Evolutionary conservation across 805 yeast genomes (phyloP), one percentile per base, ranked within the genome.

Genomic region (Ogataea polymorpha): DNA sequence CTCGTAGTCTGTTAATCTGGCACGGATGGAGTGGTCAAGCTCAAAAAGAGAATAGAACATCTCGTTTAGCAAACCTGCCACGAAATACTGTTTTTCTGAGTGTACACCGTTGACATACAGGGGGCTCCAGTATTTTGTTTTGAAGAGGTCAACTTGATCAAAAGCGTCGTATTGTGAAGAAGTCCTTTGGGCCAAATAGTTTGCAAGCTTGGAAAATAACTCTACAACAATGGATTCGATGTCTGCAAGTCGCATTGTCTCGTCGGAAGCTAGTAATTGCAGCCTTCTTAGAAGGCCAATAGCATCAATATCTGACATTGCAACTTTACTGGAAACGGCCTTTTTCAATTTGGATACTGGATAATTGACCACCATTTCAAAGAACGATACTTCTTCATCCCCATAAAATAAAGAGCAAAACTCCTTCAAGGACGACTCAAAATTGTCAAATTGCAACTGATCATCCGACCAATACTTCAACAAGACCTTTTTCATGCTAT

Each of bases 221-320:
- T 58, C 63, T 23, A 72, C 54, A 2, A 74, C 38, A 3, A 61
- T 45, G 2, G 47, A 46, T 31, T 63, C 62, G 2, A 60, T 35
- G 2, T 56, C 46, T 3, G 41, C 32, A 2, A 62, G 44, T 1
- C 42, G 21, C 3, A 63, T 32, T 0, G 36, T n/a, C 1, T 49
- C 41, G 21, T 63, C 66, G 0, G 48, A 24, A 3, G 70, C 38
- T 4, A 72, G 39, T 1, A 60, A 48, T 10, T 54, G 45, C 3
- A 76, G 42, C 49, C 78, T 68, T 31, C 59, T 56, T 1, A 78
- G 38, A 1, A 75, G 53, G 4, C 71, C 75, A 16, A 75, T 66
- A 7, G 72, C 60, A 49, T 81, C 86, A 23, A 73, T 50, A 23
- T 70, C 71, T 10, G 72, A 56, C 7, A 66, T 62, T 3, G 80